phyloP scores from a whole-genome alignment of 2,329 filamentous ascomycete species.

The Diaporthe humulicola region DNA sequence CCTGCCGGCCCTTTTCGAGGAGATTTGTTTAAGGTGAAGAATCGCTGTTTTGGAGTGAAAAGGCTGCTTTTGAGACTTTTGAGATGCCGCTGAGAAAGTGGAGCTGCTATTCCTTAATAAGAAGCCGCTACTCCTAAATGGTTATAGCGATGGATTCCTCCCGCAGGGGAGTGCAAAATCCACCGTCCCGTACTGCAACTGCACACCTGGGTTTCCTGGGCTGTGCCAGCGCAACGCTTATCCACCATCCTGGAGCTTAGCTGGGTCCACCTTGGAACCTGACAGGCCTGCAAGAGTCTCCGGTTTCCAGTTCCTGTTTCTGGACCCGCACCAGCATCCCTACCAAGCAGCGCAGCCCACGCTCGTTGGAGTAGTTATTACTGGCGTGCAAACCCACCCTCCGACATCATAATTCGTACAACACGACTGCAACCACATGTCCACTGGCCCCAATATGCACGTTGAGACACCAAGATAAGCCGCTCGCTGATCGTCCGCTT shows the following conservation, averaged over 20 bases:
- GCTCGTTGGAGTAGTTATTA: slow-evolving; percentile 13
- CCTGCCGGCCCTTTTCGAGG: too few relatives aligned
- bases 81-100: too few relatives aligned
- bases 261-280: slow-evolving; percentile 27
- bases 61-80: too few relatives aligned
- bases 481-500: slow-evolving; percentile 31
- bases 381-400: slow-evolving; percentile 23
- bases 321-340: not conserved
- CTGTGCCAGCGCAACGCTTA: slow-evolving; percentile 26
- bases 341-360: not conserved
- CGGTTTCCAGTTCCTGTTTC: slow-evolving; percentile 5
- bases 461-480: slow-evolving; percentile 31
- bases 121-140: too few relatives aligned
- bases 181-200: too few relatives aligned
- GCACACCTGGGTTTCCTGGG: slow-evolving; percentile 3
- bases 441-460: slow-evolving; percentile 28
- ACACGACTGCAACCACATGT: slow-evolving; percentile 23
- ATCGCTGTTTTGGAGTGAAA: too few relatives aligned
- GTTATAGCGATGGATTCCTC: too few relatives aligned
- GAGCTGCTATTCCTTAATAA: too few relatives aligned
- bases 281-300: slow-evolving; percentile 24
- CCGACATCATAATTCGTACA: slow-evolving; percentile 17
- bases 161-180: too few relatives aligned
- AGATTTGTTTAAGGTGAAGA: too few relatives aligned
- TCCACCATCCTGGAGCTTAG: slow-evolving; percentile 27